Percentiles rank a stretch among this genome's conserved stretches.
phyloP scores from a whole-genome alignment of 129 eudicot genomes.

The Escallonia rubra region DNA sequence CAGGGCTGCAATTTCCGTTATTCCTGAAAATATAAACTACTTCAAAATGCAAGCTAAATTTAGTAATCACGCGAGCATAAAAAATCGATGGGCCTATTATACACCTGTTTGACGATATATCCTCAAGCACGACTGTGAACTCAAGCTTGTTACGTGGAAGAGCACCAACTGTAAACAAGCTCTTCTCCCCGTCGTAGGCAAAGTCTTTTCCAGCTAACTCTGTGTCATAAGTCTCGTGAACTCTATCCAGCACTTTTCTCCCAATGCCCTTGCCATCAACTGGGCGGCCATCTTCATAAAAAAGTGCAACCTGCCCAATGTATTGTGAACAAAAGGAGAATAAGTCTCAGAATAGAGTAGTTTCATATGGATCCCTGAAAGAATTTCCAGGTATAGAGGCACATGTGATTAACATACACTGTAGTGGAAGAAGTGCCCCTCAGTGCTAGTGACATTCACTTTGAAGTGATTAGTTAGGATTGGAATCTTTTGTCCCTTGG shows the following conservation, averaged over 20 bases:
- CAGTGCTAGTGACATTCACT: conserved; percentile 63
- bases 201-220: conserved; percentile 79
- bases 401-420: conserved; percentile 43
- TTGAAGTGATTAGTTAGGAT: conserved; percentile 80
- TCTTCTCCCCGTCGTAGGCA: conserved; percentile 94
- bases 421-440: conserved; percentile 89
- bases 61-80: background rate
- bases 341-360: background rate
- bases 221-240: conserved; percentile 61
- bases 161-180: conserved; percentile 83
- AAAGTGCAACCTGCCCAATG: conserved; percentile 65
- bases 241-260: conserved; percentile 68
- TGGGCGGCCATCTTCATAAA: conserved; percentile 85
- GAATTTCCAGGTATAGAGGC: background rate
- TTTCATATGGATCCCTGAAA: background rate
- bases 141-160: conserved; percentile 86
- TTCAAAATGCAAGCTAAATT: background rate
- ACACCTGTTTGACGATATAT: conserved; percentile 56
- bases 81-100: background rate
- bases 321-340: background rate
- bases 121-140: conserved; percentile 84
- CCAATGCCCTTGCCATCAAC: conserved; percentile 84
- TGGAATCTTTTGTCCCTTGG: conserved; percentile 57
- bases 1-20: conserved; percentile 55
- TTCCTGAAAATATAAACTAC: conserved; percentile 31